phyloP scores from a whole-genome alignment of 768 basidiomycete genomes.

The Suillus spraguei region DNA sequence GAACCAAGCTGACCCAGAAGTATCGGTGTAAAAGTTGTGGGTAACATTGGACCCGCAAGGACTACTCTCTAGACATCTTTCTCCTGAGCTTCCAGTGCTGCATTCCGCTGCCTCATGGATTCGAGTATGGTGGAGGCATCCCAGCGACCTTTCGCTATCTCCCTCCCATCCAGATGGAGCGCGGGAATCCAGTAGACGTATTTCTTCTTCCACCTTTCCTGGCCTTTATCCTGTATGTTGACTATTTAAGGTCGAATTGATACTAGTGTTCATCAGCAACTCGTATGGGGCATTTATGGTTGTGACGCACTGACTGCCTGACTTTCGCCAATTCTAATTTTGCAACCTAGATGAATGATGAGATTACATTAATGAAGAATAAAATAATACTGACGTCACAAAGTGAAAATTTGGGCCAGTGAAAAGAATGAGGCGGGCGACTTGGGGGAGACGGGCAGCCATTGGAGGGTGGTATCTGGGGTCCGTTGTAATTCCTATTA shows the following conservation, averaged over 20 bases:
- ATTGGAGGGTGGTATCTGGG: conserved; percentile 39
- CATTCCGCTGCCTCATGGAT: conserved; percentile 68
- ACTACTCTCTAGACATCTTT: conserved; percentile 28
- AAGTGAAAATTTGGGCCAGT: conserved; percentile 76
- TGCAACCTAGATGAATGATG: conserved; percentile 53
- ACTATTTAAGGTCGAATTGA: conserved; percentile 70
- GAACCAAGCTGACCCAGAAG: conserved; percentile 32
- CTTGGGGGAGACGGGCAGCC: conserved; percentile 35
- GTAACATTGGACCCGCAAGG: conserved; percentile 15
- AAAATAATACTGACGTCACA: conserved; percentile 60
- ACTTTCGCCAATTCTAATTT: conserved; percentile 79
- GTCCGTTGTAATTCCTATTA: conserved; percentile 8
- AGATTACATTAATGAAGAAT: background rate
- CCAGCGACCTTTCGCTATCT: conserved; percentile 87
- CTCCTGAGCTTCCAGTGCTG: conserved; percentile 28
- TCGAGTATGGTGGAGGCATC: conserved; percentile 63
- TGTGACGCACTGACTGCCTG: conserved; percentile 50
- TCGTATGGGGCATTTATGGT: conserved; percentile 11
- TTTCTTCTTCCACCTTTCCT: conserved; percentile 81
- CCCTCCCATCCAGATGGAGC: conserved; percentile 80
- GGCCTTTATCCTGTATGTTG: conserved; percentile 77
- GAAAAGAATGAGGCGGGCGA: conserved; percentile 74
- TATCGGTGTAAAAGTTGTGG: conserved; percentile 28
- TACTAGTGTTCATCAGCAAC: conserved; percentile 39
- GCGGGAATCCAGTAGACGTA: conserved; percentile 93